Percentiles rank a stretch among this genome's conserved stretches.
Evolutionary conservation across 208 protist species (phyloP).

Genomic region (Acanthamoeba sp.): DNA sequence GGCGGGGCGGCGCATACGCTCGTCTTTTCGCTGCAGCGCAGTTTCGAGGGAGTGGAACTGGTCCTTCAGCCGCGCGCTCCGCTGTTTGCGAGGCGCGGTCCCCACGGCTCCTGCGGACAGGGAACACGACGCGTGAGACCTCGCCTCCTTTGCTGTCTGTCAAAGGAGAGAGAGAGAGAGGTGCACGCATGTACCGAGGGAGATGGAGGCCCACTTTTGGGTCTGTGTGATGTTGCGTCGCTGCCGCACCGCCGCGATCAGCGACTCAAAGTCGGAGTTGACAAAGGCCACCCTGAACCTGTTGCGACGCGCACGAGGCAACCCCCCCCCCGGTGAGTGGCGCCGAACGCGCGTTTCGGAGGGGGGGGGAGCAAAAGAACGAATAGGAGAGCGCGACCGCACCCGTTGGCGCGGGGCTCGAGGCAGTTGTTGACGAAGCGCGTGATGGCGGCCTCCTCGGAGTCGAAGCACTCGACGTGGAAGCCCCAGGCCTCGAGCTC

Average conservation of each 20-base stretch:
- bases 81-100: neutral
- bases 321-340: too few species aligned
- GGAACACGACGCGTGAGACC: neutral
- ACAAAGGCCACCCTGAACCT: conserved; percentile 44
- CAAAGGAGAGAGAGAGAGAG: neutral
- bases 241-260: conserved; percentile 44
- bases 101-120: neutral
- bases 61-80: neutral
- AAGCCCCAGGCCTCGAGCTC: conserved; percentile 66
- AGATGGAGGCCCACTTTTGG: conserved; percentile 35
- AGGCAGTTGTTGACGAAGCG: conserved; percentile 13
- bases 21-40: conserved; percentile 10
- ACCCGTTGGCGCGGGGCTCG: neutral
- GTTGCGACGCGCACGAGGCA: too few species aligned
- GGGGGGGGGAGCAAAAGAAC: too few species aligned
- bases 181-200: neutral
- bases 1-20: neutral
- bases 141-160: neutral
- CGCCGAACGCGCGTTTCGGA: too few species aligned
- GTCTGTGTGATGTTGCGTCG: conserved; percentile 34
- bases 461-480: conserved; percentile 20
- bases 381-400: too few species aligned
- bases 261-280: conserved; percentile 37
- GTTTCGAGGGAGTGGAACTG: conserved; percentile 63
- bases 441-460: conserved; percentile 1